phyloP scores from a whole-genome alignment of 352 stramenopile genomes.

The Sclerospora graminicola region DNA sequence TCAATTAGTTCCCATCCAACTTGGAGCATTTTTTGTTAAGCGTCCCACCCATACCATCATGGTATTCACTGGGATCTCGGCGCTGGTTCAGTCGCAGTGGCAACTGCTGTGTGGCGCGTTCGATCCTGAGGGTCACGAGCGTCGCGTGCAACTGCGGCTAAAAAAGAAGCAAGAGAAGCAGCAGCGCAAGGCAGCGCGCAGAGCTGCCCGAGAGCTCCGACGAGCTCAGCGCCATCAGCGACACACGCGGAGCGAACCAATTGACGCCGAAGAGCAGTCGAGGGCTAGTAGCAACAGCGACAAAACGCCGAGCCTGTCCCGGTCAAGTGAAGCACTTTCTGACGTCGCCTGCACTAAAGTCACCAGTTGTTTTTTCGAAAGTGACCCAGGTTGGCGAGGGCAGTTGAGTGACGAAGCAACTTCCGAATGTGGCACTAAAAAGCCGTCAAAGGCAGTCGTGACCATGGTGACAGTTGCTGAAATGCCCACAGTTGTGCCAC shows the following conservation, averaged over 20 bases:
- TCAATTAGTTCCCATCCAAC: no score
- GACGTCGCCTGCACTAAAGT: constrained; percentile 12
- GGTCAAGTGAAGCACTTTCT: not conserved
- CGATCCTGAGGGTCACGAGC: constrained; percentile 13
- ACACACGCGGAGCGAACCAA: constrained; percentile 9
- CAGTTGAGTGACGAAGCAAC: constrained; percentile 7
- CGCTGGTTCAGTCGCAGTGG: constrained; percentile 25
- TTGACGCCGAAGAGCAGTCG: constrained; percentile 10
- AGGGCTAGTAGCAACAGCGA: constrained; percentile 5
- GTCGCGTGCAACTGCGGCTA: constrained; percentile 15
- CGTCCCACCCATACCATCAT: constrained; percentile 8
- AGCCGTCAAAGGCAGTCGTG: constrained; percentile 4
- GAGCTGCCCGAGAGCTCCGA: constrained; percentile 17
- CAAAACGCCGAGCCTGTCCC: constrained; percentile 1
- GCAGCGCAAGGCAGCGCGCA: constrained; percentile 19
- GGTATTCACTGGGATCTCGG: constrained; percentile 30
- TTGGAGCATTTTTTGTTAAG: constrained; percentile 9
- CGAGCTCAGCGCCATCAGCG: constrained; percentile 16
- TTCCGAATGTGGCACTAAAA: constrained; percentile 15
- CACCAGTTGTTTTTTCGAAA: constrained; percentile 9
- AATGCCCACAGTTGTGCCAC: not conserved
- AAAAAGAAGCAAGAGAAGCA: constrained; percentile 28
- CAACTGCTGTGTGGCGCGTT: constrained; percentile 17
- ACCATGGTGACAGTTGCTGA: constrained; percentile 4
- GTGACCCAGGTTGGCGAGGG: constrained; percentile 7